A percentile compares a stretch with the other conserved stretches of the same genome.
These are phyloP conservation scores for Myxozyma nipponensis DNA, from an alignment of 805 yeast genomes.

Conservation along the genomic window DNA sequence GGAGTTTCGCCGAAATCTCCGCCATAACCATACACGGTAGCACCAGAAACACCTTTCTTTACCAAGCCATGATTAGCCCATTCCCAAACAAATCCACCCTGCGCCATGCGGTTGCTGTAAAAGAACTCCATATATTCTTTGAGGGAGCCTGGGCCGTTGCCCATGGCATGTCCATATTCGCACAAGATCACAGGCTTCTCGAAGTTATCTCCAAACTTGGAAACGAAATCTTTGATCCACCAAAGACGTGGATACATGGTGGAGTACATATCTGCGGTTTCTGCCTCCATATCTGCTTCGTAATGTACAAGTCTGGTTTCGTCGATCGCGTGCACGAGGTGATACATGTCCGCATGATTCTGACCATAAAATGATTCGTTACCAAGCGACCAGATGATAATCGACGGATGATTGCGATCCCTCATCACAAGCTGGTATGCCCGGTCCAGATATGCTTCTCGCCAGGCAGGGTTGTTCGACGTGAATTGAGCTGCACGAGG, in stretches of 20 bases:
- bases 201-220: neutral
- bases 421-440: constrained; percentile 35
- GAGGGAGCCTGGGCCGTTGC: constrained; percentile 39
- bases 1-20: constrained; percentile 40
- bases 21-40: constrained; percentile 33
- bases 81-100: constrained; percentile 42
- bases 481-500: constrained; percentile 31
- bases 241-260: constrained; percentile 36
- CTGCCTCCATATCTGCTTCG: constrained; percentile 35
- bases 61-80: constrained; percentile 41
- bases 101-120: constrained; percentile 33
- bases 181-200: constrained; percentile 38
- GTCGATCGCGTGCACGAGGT: constrained; percentile 32
- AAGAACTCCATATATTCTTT: constrained; percentile 37
- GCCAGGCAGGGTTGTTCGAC: constrained; percentile 36
- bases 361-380: constrained; percentile 39
- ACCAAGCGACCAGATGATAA: constrained; percentile 40
- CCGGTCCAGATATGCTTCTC: constrained; percentile 37
- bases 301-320: constrained; percentile 37
- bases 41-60: constrained; percentile 14
- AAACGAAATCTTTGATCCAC: constrained; percentile 29
- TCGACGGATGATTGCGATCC: constrained; percentile 38
- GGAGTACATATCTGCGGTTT: constrained; percentile 34
- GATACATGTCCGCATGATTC: constrained; percentile 36
- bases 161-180: constrained; percentile 42